Base-by-base conservation (phyloP, 805 yeast genomes). In the Hanseniaspora taiwanica region DNA sequence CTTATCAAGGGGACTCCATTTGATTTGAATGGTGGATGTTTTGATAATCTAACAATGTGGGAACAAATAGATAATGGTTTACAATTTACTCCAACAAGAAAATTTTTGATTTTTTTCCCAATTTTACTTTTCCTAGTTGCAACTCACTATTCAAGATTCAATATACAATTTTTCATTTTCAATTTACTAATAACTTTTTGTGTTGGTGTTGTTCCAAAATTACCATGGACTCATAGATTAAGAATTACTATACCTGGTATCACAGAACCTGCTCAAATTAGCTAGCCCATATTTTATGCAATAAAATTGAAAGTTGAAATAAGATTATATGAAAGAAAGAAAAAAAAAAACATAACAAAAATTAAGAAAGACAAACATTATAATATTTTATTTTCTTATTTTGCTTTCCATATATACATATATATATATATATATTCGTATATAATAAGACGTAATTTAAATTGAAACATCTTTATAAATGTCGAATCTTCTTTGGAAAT, bases 41-140 rank as follows among this genome's bases (percentile, higher is more conserved):
- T 81, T 61, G 98, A 89, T 57, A 79, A 84, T 54, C 69, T 89
- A 49, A 91, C 96, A 18, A 85, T 89, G 96, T 89, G 98, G 98
- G 98, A 89, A 62, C 98, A 89, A 62, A 79, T 67, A 29, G 93
- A 83, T 59, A 78, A 87, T 53, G 98, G 97, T 44, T 96, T 86
- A 55, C 94, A 86, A 60, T 89, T 87, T 59, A 91, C 98, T 0
- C 98, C 98, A 10, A 78, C 95, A 29, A 87, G 91, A 67, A 89
- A 89, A 62, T 89, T 86, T 55, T 66, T 89, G 48, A 73, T 89
- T 64, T 77, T 83, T 38, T 96, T 91, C n/a, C 98, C 98, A 21
- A 82, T 91, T 47, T 78, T 76, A 6, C 68, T 91, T 53, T 89
- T 89, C 52, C 67, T 89, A 48, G 68, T 85, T 25, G 76, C 91